Evolutionary conservation across 2,329 filamentous ascomycete genomes (phyloP).

Genomic region (Apiospora arundinis): DNA sequence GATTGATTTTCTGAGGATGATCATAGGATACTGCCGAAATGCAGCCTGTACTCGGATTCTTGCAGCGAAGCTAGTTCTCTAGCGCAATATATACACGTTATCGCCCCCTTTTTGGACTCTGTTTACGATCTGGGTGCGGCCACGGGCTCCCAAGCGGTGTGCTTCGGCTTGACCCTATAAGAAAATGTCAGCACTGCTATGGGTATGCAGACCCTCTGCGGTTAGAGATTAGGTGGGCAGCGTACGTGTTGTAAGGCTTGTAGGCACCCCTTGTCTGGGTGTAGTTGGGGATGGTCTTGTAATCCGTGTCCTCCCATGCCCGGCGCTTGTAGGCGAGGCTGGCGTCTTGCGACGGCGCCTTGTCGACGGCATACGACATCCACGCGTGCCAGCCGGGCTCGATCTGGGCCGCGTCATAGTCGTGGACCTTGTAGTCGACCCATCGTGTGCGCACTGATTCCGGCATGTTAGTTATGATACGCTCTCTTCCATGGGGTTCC

Average conservation of each 20-base stretch:
- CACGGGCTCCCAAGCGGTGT: conserved; percentile 56
- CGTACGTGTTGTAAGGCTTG: conserved; percentile 95
- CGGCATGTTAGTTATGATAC: background rate
- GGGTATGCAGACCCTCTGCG: background rate
- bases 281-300: conserved; percentile 73
- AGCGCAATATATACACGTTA: conserved; percentile 20
- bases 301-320: conserved; percentile 75
- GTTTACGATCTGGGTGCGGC: conserved; percentile 29
- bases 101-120: conserved; percentile 5
- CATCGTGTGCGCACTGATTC: conserved; percentile 85
- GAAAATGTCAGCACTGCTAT: conserved; percentile 27
- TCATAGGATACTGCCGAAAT: background rate
- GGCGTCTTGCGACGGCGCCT: conserved; percentile 79
- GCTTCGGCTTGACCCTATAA: conserved; percentile 57
- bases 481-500: background rate
- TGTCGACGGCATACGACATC: conserved; percentile 93
- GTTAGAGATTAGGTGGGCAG: conserved; percentile 34
- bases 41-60: background rate
- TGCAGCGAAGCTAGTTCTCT: conserved; percentile 10
- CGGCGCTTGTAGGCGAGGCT: conserved; percentile 71
- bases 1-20: background rate
- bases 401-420: conserved; percentile 84
- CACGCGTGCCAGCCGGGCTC: conserved; percentile 98
- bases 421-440: conserved; percentile 93
- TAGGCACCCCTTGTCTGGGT: conserved; percentile 81